Evolutionary conservation across 371 early-diverging fungal genomes (phyloP).

Genomic region (Smittium culicis): DNA sequence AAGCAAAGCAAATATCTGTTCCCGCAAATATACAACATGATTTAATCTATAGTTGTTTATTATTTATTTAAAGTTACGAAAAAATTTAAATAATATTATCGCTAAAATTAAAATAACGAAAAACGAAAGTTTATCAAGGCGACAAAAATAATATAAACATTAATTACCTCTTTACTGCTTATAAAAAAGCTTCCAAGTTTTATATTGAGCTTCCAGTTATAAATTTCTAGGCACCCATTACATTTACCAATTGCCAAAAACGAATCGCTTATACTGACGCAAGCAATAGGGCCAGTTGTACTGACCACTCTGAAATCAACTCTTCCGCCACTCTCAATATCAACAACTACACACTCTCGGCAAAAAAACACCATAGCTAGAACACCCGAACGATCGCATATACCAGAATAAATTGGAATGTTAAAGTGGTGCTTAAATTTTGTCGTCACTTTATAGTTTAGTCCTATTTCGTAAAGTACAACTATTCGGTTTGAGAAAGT

Average conservation of each 20-base stretch:
- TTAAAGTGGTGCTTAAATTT: conserved; percentile 3
- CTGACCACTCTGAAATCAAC: background rate
- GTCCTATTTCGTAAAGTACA: background rate
- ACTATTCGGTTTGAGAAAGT: background rate
- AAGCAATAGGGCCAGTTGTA: background rate
- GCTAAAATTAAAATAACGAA: too few species aligned
- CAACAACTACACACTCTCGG: conserved; percentile 3
- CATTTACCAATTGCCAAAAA: conserved; percentile 6
- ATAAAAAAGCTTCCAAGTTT: background rate
- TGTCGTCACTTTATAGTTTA: background rate
- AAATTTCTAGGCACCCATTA: conserved; percentile 2
- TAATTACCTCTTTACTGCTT: background rate
- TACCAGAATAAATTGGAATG: conserved; percentile 10
- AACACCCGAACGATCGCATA: background rate
- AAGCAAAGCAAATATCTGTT: background rate
- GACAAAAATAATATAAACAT: too few species aligned
- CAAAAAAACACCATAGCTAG: conserved; percentile 6
- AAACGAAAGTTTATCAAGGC: too few species aligned
- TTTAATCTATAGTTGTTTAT: too few species aligned
- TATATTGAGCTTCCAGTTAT: background rate
- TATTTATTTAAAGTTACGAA: too few species aligned
- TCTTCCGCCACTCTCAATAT: background rate
- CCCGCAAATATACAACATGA: background rate
- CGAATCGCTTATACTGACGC: background rate
- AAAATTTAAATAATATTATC: too few species aligned